phyloP scores from a whole-genome alignment of 768 basidiomycete genomes.

The Lentinula edodes region DNA sequence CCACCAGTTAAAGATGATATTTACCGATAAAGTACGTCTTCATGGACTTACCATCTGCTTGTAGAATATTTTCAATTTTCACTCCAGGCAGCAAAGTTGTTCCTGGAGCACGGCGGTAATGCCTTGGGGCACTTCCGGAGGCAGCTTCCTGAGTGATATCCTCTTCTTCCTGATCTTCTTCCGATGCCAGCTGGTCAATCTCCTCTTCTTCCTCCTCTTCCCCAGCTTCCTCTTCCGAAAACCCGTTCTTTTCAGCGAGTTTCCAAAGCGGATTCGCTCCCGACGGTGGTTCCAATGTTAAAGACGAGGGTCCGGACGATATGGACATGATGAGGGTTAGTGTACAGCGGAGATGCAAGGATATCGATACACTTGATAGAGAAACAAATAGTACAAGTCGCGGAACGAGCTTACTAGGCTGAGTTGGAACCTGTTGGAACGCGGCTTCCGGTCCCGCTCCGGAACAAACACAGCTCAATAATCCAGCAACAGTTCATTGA shows the following conservation, averaged over 20 bases:
- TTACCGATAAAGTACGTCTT: background rate
- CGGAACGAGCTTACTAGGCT: background rate
- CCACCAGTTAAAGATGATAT: conserved; percentile 7
- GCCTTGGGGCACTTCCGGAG: conserved; percentile 22
- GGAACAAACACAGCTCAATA: background rate
- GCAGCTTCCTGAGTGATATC: conserved; percentile 16
- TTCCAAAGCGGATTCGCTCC: background rate
- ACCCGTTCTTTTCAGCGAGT: conserved; percentile 1
- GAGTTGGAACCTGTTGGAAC: background rate
- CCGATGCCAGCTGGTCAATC: conserved; percentile 62
- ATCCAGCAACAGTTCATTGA: too few relatives aligned
- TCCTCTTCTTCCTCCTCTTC: conserved; percentile 48
- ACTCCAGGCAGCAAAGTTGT: conserved; percentile 61
- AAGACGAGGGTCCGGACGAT: background rate
- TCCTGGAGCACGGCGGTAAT: conserved; percentile 40
- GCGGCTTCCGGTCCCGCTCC: background rate
- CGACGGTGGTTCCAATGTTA: background rate
- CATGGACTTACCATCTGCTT: conserved; percentile 59
- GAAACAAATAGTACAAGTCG: background rate
- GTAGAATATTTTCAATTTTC: conserved; percentile 70
- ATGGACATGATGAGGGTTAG: background rate
- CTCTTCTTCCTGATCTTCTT: conserved; percentile 34
- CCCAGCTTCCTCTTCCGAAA: background rate
- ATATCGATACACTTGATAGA: background rate
- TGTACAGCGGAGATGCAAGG: background rate